phyloP scores from a whole-genome alignment of 2,329 filamentous ascomycete species.

The Diaporthe sp. region DNA sequence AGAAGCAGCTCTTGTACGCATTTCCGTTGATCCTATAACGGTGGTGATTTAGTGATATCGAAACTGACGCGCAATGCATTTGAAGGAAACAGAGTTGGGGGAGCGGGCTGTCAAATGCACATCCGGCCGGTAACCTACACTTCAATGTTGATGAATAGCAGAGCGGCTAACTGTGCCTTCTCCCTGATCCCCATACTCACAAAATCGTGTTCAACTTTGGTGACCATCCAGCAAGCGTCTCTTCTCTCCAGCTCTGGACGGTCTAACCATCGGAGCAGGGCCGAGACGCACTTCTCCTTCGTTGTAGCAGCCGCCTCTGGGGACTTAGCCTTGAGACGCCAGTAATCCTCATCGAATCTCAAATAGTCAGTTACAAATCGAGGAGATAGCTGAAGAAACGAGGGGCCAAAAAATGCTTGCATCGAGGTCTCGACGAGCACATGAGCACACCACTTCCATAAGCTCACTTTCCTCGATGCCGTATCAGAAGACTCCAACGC shows the following conservation, averaged over 20 bases:
- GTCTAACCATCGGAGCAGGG: neutral
- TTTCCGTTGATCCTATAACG: neutral
- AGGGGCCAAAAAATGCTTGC: neutral
- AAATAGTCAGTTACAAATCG: neutral
- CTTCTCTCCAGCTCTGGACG: neutral
- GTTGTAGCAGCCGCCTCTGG: neutral
- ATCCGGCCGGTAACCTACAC: neutral
- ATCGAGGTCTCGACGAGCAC: neutral
- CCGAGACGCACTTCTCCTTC: neutral
- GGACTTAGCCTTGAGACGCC: slow-evolving; percentile 1
- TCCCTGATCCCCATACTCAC: neutral
- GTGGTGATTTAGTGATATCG: neutral
- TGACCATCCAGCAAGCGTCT: slow-evolving; percentile 6
- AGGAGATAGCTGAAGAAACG: neutral
- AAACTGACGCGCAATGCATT: too few species aligned
- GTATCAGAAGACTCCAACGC: neutral
- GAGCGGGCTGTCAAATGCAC: neutral
- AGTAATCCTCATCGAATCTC: neutral
- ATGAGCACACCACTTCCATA: neutral
- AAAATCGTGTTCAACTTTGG: slow-evolving; percentile 1
- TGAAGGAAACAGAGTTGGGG: neutral
- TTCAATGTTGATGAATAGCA: slow-evolving; percentile 1
- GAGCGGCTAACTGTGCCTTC: neutral
- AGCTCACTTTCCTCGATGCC: neutral
- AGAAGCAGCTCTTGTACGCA: slow-evolving; percentile 2